Evolutionary conservation across 75 land plant species (phyloP), one percentile per base, ranked within the genome.

Genomic region (Picea sitchensis): DNA sequence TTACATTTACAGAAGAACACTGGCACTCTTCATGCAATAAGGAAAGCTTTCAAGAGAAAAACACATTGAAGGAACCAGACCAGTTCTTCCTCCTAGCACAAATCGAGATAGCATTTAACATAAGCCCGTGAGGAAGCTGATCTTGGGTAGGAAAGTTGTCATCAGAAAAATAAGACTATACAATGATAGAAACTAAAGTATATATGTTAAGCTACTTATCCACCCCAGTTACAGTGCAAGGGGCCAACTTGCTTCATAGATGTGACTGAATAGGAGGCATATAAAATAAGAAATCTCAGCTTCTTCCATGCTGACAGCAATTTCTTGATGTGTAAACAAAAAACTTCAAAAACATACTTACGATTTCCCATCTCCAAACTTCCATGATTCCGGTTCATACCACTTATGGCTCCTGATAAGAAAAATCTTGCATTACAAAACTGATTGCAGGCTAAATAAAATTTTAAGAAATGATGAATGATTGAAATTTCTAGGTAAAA

Each of bases 351-450:
- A 71, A 14, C 14, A 76, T 15, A 83, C 98, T 87, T 78, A 93
- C 95, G 94, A 83, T 87, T 98, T 95, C 56, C 87, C 88, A 83
- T 98, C 99, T 56, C 99, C 99, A 89, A 98, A 98, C 80, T 93
- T 98, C 99, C 99, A 98, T 96, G 98, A 95, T 14, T 98, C 99
- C 34, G 96, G 94, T 84, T 98, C 99, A 84, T 95, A 93, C 99
- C 99, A 98, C 83, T 90, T 88, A 30, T 96, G 91, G 59, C 71
- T 81, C 86, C 99, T 98, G 88, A 59, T 82, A 75, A 14, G 9
- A 57, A 73, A 75, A 17, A 32, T 34, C 54, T 38, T 71, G 72
- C 56, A 79, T 36, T 41, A 36, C 13, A 65, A 44, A 58, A 58
- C 54, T 61, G 18, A 67, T 14, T 41, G 54, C 15, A 76, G 31